Conservation (phyloP, 2,329 filamentous ascomycete genomes). For the Monilinia polystroma region DNA sequence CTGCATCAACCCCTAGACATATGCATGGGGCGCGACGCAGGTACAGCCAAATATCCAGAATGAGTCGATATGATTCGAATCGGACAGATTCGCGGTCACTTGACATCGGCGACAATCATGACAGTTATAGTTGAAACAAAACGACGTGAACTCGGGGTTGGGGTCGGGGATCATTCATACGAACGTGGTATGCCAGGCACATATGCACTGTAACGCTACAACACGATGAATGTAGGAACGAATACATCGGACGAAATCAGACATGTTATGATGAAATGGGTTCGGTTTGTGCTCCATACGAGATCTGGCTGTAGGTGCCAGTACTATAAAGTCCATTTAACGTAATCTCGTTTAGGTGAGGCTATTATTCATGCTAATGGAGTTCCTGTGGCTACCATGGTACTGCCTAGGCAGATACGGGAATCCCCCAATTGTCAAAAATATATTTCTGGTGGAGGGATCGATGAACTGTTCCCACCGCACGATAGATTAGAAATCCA, state of each 20-base stretch:
- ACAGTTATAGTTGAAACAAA: not conserved
- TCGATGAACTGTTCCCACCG: not conserved
- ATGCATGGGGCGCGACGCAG: not conserved
- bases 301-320: not conserved
- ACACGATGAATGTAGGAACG: not conserved
- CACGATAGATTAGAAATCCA: not conserved
- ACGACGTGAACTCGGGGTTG: slow-evolving; percentile 1
- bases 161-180: not conserved
- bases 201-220: not conserved
- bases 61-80: not conserved
- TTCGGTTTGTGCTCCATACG: not conserved
- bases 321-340: not conserved
- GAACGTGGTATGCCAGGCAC: not conserved
- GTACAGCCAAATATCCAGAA: not conserved
- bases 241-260: not conserved
- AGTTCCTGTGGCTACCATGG: not conserved
- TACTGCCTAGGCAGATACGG: not conserved
- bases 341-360: not conserved
- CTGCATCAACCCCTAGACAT: not conserved
- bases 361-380: not conserved
- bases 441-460: not conserved
- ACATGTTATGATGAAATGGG: not conserved
- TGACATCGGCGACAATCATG: not conserved
- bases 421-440: not conserved
- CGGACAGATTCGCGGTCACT: not conserved